These are phyloP conservation scores for Pichia scutulata DNA, from an alignment of 805 yeast genomes.

Conservation along the genomic window DNA sequence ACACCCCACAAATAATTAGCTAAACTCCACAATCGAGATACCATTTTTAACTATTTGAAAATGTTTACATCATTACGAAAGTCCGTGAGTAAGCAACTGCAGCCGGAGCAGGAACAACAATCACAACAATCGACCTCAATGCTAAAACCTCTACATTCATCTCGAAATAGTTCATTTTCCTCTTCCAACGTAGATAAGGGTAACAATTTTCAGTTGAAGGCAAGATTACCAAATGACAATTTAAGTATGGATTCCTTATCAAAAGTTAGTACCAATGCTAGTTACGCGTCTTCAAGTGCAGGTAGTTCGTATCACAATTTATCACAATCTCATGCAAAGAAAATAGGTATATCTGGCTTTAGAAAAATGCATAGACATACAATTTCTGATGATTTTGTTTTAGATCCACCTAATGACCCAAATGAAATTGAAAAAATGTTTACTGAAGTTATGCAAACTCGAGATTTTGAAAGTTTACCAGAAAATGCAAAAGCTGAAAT, in stretches of 20 bases:
- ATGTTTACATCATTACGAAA: neutral
- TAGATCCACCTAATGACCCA: slow-evolving; percentile 63
- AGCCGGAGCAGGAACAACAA: too few species aligned
- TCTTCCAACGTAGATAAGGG: neutral
- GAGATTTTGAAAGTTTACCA: slow-evolving; percentile 63
- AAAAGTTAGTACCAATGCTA: slow-evolving; percentile 21
- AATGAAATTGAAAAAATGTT: slow-evolving; percentile 67
- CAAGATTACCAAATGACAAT: slow-evolving; percentile 7
- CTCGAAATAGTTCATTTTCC: neutral
- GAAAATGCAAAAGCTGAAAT: slow-evolving; percentile 69
- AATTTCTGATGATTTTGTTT: slow-evolving; percentile 32
- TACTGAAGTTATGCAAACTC: slow-evolving; percentile 69
- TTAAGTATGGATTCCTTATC: slow-evolving; percentile 20
- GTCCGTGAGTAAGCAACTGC: neutral
- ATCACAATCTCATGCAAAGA: slow-evolving; percentile 24
- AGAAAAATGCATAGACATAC: slow-evolving; percentile 31
- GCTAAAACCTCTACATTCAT: too few species aligned
- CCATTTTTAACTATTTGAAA: too few species aligned
- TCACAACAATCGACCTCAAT: neutral
- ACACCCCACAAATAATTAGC: too few species aligned
- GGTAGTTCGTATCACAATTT: slow-evolving; percentile 20
- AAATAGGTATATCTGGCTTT: slow-evolving; percentile 15
- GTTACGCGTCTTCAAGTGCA: slow-evolving; percentile 10
- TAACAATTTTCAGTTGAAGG: slow-evolving; percentile 7
- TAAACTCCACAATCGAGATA: too few species aligned